phyloP scores from a whole-genome alignment of 345 rosid genomes.

The Camelina sativa region DNA sequence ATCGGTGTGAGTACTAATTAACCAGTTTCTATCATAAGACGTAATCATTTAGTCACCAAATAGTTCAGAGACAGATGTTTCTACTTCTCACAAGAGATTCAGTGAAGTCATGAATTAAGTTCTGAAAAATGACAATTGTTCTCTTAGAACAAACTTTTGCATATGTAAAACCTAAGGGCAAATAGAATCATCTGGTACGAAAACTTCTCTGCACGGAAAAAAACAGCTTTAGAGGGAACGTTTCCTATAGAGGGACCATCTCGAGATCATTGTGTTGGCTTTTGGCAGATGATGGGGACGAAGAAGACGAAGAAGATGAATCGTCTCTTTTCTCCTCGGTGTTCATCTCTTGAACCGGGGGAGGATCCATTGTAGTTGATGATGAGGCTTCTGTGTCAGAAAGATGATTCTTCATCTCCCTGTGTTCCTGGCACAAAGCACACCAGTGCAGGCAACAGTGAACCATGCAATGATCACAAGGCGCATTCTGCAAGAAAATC shows the following conservation, averaged over 20 bases:
- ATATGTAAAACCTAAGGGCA: conserved; percentile 20
- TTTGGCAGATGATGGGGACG: conserved; percentile 52
- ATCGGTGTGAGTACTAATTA: no score
- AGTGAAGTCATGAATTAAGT: conserved; percentile 8
- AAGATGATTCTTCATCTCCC: conserved; percentile 88
- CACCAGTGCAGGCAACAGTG: conserved; percentile 93
- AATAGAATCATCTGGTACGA: conserved; percentile 32
- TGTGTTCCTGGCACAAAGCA: conserved; percentile 91
- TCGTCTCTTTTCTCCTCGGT: conserved; percentile 43
- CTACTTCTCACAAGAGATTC: not conserved
- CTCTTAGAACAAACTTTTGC: conserved; percentile 24
- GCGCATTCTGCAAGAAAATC: conserved; percentile 62
- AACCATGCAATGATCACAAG: conserved; percentile 82
- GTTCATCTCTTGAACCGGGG: conserved; percentile 78
- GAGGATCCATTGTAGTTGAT: conserved; percentile 69
- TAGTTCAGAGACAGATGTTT: not conserved
- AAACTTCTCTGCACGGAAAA: conserved; percentile 34
- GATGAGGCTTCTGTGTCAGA: conserved; percentile 52
- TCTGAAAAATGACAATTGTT: conserved; percentile 26
- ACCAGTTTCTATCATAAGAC: not conserved
- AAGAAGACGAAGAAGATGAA: conserved; percentile 37
- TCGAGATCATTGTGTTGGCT: conserved; percentile 51
- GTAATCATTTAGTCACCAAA: not conserved
- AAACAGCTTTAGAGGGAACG: conserved; percentile 33
- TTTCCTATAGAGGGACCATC: conserved; percentile 58